These are phyloP conservation scores for Rhizopus arrhizus DNA, from an alignment of 371 early-diverging fungal species.

Conservation along the genomic window DNA sequence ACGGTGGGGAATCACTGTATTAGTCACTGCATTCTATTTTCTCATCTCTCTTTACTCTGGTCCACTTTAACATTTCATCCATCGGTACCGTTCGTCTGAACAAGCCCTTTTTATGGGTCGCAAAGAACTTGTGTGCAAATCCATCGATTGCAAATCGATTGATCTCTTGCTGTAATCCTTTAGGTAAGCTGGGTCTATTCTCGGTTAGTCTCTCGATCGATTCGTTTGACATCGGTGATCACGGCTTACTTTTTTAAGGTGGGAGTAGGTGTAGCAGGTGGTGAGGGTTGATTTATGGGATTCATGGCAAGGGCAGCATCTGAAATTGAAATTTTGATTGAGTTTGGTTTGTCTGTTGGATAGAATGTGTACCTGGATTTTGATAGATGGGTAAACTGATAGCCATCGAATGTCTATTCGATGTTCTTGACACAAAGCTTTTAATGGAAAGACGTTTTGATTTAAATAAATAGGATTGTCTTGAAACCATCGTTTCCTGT, in stretches of 20 bases:
- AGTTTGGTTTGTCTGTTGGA: no score
- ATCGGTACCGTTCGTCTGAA: slow-evolving; percentile 85
- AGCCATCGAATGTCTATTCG: slow-evolving; percentile 18
- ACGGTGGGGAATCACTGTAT: not conserved
- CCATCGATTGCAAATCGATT: slow-evolving; percentile 84
- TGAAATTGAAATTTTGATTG: slow-evolving; percentile 5
- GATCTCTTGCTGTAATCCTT: slow-evolving; percentile 70
- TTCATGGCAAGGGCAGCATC: slow-evolving; percentile 59
- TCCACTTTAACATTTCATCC: slow-evolving; percentile 82
- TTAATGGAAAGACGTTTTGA: slow-evolving; percentile 25
- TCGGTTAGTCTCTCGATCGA: no score
- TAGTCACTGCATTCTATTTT: no score
- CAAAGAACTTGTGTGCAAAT: slow-evolving; percentile 90
- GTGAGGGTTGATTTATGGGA: slow-evolving; percentile 37
- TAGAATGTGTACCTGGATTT: slow-evolving; percentile 29
- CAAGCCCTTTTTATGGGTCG: slow-evolving; percentile 81
- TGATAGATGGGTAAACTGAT: slow-evolving; percentile 27
- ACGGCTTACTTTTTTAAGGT: slow-evolving; percentile 15
- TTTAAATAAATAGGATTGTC: slow-evolving; percentile 36
- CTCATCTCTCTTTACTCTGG: slow-evolving; percentile 59
- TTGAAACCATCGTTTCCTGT: slow-evolving; percentile 21
- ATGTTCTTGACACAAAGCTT: slow-evolving; percentile 31
- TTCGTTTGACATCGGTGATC: not conserved
- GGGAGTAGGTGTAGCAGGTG: slow-evolving; percentile 2
- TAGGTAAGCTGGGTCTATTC: slow-evolving; percentile 58